phyloP scores from a whole-genome alignment of 805 yeast genomes.

The Schizosaccharomyces octosporus region DNA sequence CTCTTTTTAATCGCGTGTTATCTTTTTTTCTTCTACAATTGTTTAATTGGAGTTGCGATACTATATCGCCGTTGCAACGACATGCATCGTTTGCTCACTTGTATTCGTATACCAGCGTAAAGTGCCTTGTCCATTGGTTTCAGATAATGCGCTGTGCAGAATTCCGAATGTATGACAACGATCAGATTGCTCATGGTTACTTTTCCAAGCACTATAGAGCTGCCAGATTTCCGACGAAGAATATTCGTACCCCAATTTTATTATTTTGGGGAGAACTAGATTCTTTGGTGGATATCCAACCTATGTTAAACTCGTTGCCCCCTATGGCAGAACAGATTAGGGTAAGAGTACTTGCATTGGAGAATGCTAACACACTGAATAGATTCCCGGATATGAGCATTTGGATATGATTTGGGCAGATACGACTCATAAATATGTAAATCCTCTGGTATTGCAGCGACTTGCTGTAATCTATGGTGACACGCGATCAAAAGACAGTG shows the following conservation, averaged over 20 bases:
- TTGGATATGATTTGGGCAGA: constrained; percentile 76
- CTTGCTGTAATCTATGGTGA: neutral
- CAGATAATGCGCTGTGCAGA: constrained; percentile 55
- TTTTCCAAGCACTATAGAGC: constrained; percentile 21
- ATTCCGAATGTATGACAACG: constrained; percentile 78
- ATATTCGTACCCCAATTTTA: constrained; percentile 46
- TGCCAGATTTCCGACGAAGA: constrained; percentile 39
- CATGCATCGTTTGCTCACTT: constrained; percentile 65
- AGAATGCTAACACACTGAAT: constrained; percentile 16
- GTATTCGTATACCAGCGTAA: constrained; percentile 77
- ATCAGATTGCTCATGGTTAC: constrained; percentile 10
- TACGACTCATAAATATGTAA: constrained; percentile 27
- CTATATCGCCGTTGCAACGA: constrained; percentile 54
- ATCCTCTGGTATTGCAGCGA: constrained; percentile 11
- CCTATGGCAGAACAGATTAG: constrained; percentile 4
- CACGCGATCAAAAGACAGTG: neutral
- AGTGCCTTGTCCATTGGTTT: constrained; percentile 88
- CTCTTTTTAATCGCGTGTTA: neutral
- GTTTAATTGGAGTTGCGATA: constrained; percentile 56
- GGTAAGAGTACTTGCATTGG: neutral
- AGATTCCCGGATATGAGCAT: constrained; percentile 55
- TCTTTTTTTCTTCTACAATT: constrained; percentile 28
- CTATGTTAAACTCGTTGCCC: constrained; percentile 49
- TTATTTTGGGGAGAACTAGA: constrained; percentile 60
- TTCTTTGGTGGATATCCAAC: constrained; percentile 65